Conservation (phyloP, 2,329 filamentous ascomycete species). For the Pyricularia sp. region DNA sequence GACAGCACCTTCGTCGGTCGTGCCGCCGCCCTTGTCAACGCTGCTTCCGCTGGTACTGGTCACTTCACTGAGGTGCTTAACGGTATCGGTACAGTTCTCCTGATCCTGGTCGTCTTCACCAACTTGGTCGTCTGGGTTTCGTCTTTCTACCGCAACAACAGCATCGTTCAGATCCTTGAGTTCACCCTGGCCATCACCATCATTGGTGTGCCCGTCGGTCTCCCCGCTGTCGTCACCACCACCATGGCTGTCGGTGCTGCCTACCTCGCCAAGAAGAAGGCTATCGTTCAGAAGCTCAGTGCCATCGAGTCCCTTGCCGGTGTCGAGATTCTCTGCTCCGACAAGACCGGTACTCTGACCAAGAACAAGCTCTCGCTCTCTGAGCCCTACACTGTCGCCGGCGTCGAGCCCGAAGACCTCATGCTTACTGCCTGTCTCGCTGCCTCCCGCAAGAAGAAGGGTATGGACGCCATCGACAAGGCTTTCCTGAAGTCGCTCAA, state of each 20-base stretch:
- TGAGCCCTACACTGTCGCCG: slow-evolving; percentile 64
- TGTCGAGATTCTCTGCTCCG: slow-evolving; percentile 58
- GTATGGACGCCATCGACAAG: slow-evolving; percentile 68
- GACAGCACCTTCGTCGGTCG: slow-evolving; percentile 86
- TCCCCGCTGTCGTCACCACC: slow-evolving; percentile 62
- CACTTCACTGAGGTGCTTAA: slow-evolving; percentile 89
- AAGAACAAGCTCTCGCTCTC: slow-evolving; percentile 65
- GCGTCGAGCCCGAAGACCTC: slow-evolving; percentile 73
- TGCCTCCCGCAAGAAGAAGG: slow-evolving; percentile 68
- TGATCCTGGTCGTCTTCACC: slow-evolving; percentile 69
- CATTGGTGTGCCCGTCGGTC: slow-evolving; percentile 68
- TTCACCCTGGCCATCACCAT: slow-evolving; percentile 84
- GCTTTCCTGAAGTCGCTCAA: slow-evolving; percentile 64
- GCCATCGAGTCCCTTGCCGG: slow-evolving; percentile 55
- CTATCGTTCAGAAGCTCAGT: slow-evolving; percentile 46
- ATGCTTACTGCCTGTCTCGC: slow-evolving; percentile 68
- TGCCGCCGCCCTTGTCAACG: slow-evolving; percentile 72
- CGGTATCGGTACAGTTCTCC: slow-evolving; percentile 68
- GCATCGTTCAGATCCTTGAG: slow-evolving; percentile 64
- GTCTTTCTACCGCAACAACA: slow-evolving; percentile 77
- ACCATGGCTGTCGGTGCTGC: slow-evolving; percentile 44
- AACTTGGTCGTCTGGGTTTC: slow-evolving; percentile 75
- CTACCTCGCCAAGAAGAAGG: slow-evolving; percentile 40
- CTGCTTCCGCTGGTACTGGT: slow-evolving; percentile 59
- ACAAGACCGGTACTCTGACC: slow-evolving; percentile 64